Evolutionary conservation across 306 rosid species (phyloP).

Genomic region (Cucurbita ficifolia): DNA sequence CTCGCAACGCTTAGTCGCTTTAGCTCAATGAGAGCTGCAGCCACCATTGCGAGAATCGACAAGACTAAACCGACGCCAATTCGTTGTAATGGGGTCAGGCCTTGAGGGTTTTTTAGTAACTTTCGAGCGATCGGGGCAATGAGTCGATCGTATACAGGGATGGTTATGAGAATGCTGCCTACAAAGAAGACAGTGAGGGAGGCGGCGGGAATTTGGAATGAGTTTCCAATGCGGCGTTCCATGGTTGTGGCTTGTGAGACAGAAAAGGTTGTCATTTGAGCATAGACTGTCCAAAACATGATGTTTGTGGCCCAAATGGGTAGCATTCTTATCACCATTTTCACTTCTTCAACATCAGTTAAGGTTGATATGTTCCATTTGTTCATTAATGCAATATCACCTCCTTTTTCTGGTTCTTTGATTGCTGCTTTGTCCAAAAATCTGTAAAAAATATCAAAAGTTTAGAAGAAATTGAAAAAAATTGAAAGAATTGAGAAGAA

Average conservation of each 20-base stretch:
- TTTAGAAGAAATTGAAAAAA: too few species aligned
- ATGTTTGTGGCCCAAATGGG: conserved; percentile 91
- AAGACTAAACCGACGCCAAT: conserved; percentile 7
- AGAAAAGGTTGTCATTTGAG: conserved; percentile 87
- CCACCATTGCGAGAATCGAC: conserved; percentile 7
- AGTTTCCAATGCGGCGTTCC: conserved; percentile 59
- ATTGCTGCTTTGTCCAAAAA: conserved; percentile 86
- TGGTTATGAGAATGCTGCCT: conserved; percentile 62
- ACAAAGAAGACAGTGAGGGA: conserved; percentile 69
- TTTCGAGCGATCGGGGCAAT: conserved; percentile 22
- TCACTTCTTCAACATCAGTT: conserved; percentile 85
- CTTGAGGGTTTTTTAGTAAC: conserved; percentile 8
- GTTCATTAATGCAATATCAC: conserved; percentile 4
- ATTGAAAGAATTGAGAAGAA: not conserved
- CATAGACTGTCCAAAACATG: conserved; percentile 76
- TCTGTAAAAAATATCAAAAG: conserved; percentile 18
- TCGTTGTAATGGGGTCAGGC: conserved; percentile 11
- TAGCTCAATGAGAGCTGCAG: conserved; percentile 4
- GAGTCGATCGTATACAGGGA: conserved; percentile 60
- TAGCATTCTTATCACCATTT: conserved; percentile 49
- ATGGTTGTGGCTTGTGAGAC: conserved; percentile 87
- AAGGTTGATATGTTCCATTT: conserved; percentile 55
- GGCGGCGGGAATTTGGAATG: conserved; percentile 63
- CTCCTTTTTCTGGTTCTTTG: conserved; percentile 9
- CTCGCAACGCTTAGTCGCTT: not conserved